Percentiles rank a stretch among this genome's conserved stretches.
These are phyloP conservation scores for Trametes sp. DNA, from an alignment of 1,284 basidiomycete species.

Conservation along the genomic window DNA sequence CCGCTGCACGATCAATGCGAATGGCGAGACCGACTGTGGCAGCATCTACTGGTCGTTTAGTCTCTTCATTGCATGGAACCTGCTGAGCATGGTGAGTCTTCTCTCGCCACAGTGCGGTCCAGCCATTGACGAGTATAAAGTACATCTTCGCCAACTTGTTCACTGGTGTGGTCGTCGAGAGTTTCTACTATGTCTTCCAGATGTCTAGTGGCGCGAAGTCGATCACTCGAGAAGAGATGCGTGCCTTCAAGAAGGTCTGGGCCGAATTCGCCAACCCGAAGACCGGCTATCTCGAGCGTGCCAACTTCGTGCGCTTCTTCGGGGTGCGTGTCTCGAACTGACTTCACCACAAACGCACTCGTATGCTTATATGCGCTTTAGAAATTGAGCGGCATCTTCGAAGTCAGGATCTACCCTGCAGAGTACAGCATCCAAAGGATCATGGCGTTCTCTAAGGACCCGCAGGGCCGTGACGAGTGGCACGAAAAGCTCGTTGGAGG, in stretches of 20 bases:
- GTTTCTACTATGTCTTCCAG: conserved; percentile 97
- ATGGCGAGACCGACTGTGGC: conserved; percentile 86
- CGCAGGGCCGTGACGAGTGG: conserved; percentile 18
- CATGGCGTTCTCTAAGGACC: conserved; percentile 53
- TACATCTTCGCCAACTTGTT: conserved; percentile 97
- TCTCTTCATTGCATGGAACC: conserved; percentile 96
- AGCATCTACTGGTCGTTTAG: conserved; percentile 86
- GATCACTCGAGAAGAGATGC: conserved; percentile 90
- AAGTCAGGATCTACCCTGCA: conserved; percentile 82
- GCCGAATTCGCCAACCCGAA: conserved; percentile 82
- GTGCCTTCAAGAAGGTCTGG: conserved; percentile 95
- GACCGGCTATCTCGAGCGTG: conserved; percentile 81
- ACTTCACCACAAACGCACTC: background rate
- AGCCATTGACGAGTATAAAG: conserved; percentile 47
- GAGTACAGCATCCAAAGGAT: conserved; percentile 72
- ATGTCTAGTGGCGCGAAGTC: conserved; percentile 83
- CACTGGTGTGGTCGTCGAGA: conserved; percentile 96
- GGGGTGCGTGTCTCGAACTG: conserved; percentile 58
- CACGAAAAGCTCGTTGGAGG: conserved; percentile 50
- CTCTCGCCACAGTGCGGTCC: conserved; percentile 5
- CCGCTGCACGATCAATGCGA: conserved; percentile 76
- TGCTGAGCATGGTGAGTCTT: conserved; percentile 88
- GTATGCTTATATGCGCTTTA: conserved; percentile 40
- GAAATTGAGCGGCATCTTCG: conserved; percentile 84
- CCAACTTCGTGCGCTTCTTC: conserved; percentile 84